Evolutionary conservation across 2,329 filamentous ascomycete species (phyloP).

Genomic region (Clonostachys chloroleuca): DNA sequence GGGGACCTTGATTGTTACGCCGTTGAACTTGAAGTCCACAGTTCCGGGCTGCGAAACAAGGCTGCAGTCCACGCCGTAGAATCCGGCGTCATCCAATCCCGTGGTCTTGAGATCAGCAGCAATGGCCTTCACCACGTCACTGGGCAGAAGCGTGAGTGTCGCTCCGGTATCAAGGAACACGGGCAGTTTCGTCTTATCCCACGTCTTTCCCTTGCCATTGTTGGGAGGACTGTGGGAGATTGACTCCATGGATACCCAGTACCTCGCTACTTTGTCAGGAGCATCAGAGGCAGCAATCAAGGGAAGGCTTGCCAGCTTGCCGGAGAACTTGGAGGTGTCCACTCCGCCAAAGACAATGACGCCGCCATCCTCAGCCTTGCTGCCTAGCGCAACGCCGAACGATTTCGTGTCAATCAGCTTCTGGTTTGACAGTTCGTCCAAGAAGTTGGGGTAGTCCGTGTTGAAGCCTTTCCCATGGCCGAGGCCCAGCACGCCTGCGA

Average conservation of each 20-base stretch:
- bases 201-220: conserved; percentile 12
- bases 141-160: conserved; percentile 63
- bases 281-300: conserved; percentile 53
- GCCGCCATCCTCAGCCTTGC: conserved; percentile 54
- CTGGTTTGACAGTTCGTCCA: conserved; percentile 44
- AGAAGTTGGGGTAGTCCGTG: conserved; percentile 42
- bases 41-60: conserved; percentile 32
- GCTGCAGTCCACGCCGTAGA: conserved; percentile 40
- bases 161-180: conserved; percentile 70
- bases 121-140: conserved; percentile 43
- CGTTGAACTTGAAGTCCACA: conserved; percentile 43
- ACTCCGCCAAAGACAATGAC: conserved; percentile 65
- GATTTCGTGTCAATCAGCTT: conserved; percentile 55
- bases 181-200: conserved; percentile 33
- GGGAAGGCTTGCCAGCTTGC: conserved; percentile 54
- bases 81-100: conserved; percentile 30
- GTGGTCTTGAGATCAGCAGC: conserved; percentile 42
- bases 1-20: conserved; percentile 41
- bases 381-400: conserved; percentile 63
- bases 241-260: conserved; percentile 45
- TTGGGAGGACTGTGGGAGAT: conserved; percentile 32
- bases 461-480: conserved; percentile 55
- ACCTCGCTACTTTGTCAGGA: conserved; percentile 47
- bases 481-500: conserved; percentile 66
- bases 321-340: conserved; percentile 60